Percentiles rank a stretch among this genome's conserved stretches.
Conservation (phyloP, 140 eudicot genomes). For the Flaveria floridana region DNA sequence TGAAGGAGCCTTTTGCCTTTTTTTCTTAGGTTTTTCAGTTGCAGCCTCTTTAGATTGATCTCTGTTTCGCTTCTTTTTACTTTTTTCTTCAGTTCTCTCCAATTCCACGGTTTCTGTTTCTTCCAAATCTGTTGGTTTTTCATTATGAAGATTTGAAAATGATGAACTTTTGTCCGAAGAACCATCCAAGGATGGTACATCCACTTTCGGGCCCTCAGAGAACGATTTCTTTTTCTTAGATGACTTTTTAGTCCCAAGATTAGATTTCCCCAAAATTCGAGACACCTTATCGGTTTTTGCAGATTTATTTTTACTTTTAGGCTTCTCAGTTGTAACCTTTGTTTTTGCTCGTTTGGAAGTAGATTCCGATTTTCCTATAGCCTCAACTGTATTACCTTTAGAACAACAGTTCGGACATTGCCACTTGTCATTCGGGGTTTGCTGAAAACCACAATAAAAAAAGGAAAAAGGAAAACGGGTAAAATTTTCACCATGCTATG, state of each 20-base stretch:
- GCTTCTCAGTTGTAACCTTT: slow-evolving; percentile 36
- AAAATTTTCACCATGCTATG: not conserved
- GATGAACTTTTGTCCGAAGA: slow-evolving; percentile 44
- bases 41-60: slow-evolving; percentile 36
- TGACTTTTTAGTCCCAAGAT: slow-evolving; percentile 47
- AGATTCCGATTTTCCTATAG: slow-evolving; percentile 37
- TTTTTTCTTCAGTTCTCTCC: slow-evolving; percentile 32
- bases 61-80: slow-evolving; percentile 37
- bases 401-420: slow-evolving; percentile 63
- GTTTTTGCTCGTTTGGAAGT: slow-evolving; percentile 59
- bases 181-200: slow-evolving; percentile 37
- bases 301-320: slow-evolving; percentile 42
- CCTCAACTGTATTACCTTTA: slow-evolving; percentile 37
- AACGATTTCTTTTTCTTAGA: slow-evolving; percentile 46
- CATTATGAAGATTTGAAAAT: slow-evolving; percentile 30
- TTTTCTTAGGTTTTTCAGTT: slow-evolving; percentile 40
- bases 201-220: slow-evolving; percentile 24
- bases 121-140: slow-evolving; percentile 31
- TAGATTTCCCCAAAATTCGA: slow-evolving; percentile 35
- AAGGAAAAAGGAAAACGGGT: not conserved
- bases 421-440: slow-evolving; percentile 85
- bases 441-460: slow-evolving; percentile 43
- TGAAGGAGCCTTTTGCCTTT: slow-evolving; percentile 40
- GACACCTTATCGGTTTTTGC: slow-evolving; percentile 40
- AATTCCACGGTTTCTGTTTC: slow-evolving; percentile 34